Evolutionary conservation across 352 stramenopile genomes (phyloP), one percentile per base, ranked within the genome.

Genomic region (Phytopythium mirpurense): DNA sequence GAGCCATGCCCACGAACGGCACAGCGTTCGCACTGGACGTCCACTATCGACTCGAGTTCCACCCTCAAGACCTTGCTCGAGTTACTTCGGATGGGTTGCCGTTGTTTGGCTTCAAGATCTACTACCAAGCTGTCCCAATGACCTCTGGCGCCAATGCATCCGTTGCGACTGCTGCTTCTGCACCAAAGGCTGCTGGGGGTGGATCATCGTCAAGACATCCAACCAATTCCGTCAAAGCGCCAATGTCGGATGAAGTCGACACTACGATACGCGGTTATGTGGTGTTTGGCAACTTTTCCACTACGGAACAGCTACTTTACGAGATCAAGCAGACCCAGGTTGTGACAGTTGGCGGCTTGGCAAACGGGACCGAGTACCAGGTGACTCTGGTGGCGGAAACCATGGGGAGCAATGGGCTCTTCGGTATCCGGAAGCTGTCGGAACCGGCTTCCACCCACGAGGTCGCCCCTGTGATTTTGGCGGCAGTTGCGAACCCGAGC

Each of bases 371-470:
- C 23, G 52, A 66, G 2, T 83, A 87, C 62, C 59, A 69, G 27
- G 63, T 90, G 24, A 59, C 63, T 14, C 19, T 90, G 2, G 54
- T 68, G 34, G 69, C 65, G 6, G 83, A 91, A 55, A 87, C 68
- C 3, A 50, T 62, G 18, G 66, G 57, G 4, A 89, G 81, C 40
- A 46, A 70, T 29, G 83, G 83, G 4, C 68, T 93, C 1, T 60
- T 77, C 18, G 65, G 79, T n/a, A 40, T 57, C 34, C 45, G 44
- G 1, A 53, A 59, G 14, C 36, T 54, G n/a, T 52, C 72, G 18
- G 11, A 60, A 1, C 51, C 63, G 10, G 77, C 60, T 8, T 51
- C 45, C 18, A 91, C 83, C 6, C 80, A 91, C 47, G 57, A 78
- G 9, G 46, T 44, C 43, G 65, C 83, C 0, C 83, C 83, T n/a